A percentile compares a stretch with the other conserved stretches of the same genome.
Conservation (phyloP, 1,284 basidiomycete genomes). For the Microbotryum violaceum region DNA sequence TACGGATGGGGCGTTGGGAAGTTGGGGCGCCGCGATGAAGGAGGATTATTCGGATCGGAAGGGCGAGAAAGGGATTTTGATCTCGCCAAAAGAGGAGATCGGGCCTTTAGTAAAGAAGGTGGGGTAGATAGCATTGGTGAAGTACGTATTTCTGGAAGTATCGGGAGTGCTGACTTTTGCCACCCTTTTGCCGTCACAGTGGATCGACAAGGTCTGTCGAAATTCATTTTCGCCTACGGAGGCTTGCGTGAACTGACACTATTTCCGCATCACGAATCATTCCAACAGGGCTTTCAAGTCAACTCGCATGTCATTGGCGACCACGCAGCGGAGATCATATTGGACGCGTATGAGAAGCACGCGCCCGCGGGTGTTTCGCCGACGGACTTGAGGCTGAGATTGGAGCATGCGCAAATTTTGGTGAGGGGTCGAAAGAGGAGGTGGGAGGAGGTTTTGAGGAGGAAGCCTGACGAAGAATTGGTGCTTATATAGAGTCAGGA, state of each 20-base stretch:
- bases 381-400: conserved; percentile 54
- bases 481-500: conserved; percentile 42
- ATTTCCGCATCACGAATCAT: conserved; percentile 3
- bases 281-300: conserved; percentile 38
- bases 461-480: neutral
- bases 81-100: conserved; percentile 52
- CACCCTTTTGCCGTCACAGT: neutral
- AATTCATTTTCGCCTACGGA: conserved; percentile 9
- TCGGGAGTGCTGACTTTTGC: too few relatives aligned
- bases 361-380: conserved; percentile 44
- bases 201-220: conserved; percentile 14
- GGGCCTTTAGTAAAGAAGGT: conserved; percentile 49
- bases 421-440: conserved; percentile 6
- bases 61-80: conserved; percentile 60
- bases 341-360: conserved; percentile 68
- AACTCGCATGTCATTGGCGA: conserved; percentile 90
- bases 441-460: neutral
- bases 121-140: too few relatives aligned
- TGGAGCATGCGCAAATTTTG: conserved; percentile 89
- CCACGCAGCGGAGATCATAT: conserved; percentile 67
- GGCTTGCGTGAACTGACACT: conserved; percentile 2
- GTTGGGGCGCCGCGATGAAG: conserved; percentile 80
- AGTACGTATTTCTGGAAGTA: too few relatives aligned
- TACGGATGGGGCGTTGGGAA: conserved; percentile 77
- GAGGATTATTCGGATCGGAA: conserved; percentile 68